Conservation (phyloP, 176 grass and related monocot species). For the Neostapfia colusana region DNA sequence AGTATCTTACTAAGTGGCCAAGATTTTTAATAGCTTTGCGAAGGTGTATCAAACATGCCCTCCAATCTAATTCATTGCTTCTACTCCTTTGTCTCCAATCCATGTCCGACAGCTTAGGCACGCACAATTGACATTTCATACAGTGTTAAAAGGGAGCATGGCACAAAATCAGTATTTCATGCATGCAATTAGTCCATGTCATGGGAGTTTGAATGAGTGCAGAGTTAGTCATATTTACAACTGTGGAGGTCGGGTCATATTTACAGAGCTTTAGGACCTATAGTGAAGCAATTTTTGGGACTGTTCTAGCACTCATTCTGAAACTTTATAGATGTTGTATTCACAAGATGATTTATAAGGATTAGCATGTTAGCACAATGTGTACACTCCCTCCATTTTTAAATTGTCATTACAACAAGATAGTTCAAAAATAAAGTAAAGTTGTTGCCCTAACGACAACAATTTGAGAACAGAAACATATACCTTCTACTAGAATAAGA, state of each 20-base stretch:
- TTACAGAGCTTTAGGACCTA: background rate
- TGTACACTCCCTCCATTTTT: background rate
- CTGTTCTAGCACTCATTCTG: background rate
- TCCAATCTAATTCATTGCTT: background rate
- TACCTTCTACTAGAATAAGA: background rate
- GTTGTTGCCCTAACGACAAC: too few species aligned
- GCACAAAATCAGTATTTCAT: background rate
- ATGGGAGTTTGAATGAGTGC: background rate
- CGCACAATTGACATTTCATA: background rate
- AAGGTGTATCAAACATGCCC: too few species aligned
- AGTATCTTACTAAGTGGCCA: background rate
- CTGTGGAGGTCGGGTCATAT: background rate
- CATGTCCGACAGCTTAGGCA: background rate
- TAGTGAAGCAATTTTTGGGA: background rate
- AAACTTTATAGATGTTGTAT: too few species aligned
- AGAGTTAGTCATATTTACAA: background rate
- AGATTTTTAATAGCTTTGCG: too few species aligned
- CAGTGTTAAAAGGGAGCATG: background rate
- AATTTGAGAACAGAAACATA: background rate
- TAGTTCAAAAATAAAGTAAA: too few species aligned
- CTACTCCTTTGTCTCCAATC: background rate
- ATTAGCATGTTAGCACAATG: background rate
- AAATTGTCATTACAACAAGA: too few species aligned
- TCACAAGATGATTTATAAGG: background rate
- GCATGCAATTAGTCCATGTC: background rate